Evolutionary conservation across 2,329 filamentous ascomycete species (phyloP).

Genomic region (Fusarium subglutinans): DNA sequence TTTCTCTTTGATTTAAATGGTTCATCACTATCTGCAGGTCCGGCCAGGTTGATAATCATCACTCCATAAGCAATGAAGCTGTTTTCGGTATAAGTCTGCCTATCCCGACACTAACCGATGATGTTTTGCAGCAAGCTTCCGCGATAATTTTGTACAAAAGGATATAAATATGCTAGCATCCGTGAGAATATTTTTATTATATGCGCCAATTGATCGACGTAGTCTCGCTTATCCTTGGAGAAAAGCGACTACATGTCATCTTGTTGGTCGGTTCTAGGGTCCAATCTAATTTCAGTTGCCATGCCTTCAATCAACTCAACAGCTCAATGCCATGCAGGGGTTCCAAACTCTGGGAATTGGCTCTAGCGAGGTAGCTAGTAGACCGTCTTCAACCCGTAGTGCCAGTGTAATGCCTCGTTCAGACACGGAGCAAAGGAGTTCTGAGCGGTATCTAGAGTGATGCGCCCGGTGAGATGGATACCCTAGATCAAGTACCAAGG

Average conservation of each 20-base stretch:
- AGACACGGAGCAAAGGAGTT: not conserved
- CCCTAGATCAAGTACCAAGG: not conserved
- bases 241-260: fast-evolving
- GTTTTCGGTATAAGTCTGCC: not conserved
- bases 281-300: fast-evolving
- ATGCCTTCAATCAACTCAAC: fast-evolving
- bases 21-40: not conserved
- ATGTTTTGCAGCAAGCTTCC: too few species aligned
- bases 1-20: fast-evolving
- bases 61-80: not conserved
- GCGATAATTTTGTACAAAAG: fast-evolving
- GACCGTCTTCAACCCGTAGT: fast-evolving
- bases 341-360: fast-evolving
- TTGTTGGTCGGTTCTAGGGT: fast-evolving
- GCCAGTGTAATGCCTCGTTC: not conserved
- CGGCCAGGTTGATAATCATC: not conserved
- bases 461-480: not conserved
- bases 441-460: fast-evolving
- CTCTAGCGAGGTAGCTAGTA: fast-evolving
- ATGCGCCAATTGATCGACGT: fast-evolving
- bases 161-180: fast-evolving
- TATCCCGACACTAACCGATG: not conserved
- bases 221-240: fast-evolving
- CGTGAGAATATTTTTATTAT: fast-evolving
- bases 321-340: fast-evolving